phyloP scores from a whole-genome alignment of 441 rosid genomes.

The Populus trichocarpa region DNA sequence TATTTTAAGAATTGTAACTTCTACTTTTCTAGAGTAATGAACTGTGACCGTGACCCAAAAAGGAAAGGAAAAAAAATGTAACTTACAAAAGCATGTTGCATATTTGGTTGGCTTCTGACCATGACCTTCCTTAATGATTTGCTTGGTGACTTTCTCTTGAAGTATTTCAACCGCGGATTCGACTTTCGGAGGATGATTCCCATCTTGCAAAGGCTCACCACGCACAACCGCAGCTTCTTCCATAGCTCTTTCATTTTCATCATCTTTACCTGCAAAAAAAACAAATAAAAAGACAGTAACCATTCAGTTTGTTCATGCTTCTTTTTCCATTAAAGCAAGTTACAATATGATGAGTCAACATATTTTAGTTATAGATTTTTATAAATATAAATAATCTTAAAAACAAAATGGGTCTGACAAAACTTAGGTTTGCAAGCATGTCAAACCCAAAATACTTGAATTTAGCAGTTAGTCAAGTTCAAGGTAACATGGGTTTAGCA shows the following conservation, averaged over 20 bases:
- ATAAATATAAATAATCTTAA: no score
- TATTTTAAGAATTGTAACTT: not conserved
- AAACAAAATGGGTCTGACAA: no score
- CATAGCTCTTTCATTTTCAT: constrained; percentile 55
- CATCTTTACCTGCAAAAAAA: constrained; percentile 35
- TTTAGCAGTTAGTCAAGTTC: no score
- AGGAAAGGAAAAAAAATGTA: not conserved
- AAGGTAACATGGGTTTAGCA: no score
- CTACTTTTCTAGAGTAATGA: not conserved
- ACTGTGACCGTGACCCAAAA: not conserved
- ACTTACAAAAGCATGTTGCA: constrained; percentile 88
- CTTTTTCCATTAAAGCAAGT: not conserved
- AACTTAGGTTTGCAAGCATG: no score
- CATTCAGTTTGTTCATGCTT: not conserved
- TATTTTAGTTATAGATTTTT: no score
- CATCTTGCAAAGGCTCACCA: constrained; percentile 58
- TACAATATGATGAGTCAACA: not conserved
- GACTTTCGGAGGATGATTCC: constrained; percentile 60
- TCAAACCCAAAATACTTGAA: no score
- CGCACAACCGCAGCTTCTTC: constrained; percentile 57
- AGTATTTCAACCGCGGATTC: constrained; percentile 60
- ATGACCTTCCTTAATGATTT: constrained; percentile 85
- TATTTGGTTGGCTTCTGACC: constrained; percentile 90
- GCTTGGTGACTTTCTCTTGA: constrained; percentile 82
- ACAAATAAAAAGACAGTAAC: not conserved